Evolutionary conservation across 345 rosid species (phyloP).

Genomic region (Laguncularia racemosa): DNA sequence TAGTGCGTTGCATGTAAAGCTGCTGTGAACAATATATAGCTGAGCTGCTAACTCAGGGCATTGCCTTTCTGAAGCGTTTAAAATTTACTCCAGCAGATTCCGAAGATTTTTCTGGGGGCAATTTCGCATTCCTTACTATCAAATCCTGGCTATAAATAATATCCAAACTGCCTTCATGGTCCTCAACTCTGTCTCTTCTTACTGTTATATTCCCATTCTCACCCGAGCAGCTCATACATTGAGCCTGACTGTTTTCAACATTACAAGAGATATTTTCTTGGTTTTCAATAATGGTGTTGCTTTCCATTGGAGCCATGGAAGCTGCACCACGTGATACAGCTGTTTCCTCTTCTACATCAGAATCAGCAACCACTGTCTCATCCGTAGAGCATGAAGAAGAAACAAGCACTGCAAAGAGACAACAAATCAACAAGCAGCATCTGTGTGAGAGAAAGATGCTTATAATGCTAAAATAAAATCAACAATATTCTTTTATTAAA

Average conservation of each 20-base stretch:
- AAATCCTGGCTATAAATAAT: constrained; percentile 62
- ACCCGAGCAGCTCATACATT: constrained; percentile 2
- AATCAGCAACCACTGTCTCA: constrained; percentile 92
- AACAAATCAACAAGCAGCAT: neutral
- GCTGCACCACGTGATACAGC: constrained; percentile 29
- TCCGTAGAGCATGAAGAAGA: constrained; percentile 95
- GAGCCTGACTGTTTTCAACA: constrained; percentile 11
- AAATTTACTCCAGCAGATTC: constrained; percentile 42
- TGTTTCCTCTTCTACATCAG: constrained; percentile 62
- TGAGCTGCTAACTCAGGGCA: neutral
- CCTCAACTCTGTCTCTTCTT: constrained; percentile 33
- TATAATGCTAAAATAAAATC: too few species aligned
- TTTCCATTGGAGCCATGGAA: constrained; percentile 7
- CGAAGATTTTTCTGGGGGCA: constrained; percentile 19
- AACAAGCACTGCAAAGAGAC: constrained; percentile 48
- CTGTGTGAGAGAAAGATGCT: neutral
- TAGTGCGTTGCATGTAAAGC: too few species aligned
- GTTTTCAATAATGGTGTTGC: neutral
- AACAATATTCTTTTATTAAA: too few species aligned
- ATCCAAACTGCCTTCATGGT: constrained; percentile 47
- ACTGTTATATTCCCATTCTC: constrained; percentile 19
- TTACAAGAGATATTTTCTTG: constrained; percentile 1
- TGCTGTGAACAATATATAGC: neutral
- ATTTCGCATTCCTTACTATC: constrained; percentile 35
- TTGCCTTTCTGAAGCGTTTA: constrained; percentile 87